Evolutionary conservation across 495 filamentous ascomycete genomes (phyloP), one percentile per base, ranked within the genome.

Genomic region (Penicillium paradoxum): DNA sequence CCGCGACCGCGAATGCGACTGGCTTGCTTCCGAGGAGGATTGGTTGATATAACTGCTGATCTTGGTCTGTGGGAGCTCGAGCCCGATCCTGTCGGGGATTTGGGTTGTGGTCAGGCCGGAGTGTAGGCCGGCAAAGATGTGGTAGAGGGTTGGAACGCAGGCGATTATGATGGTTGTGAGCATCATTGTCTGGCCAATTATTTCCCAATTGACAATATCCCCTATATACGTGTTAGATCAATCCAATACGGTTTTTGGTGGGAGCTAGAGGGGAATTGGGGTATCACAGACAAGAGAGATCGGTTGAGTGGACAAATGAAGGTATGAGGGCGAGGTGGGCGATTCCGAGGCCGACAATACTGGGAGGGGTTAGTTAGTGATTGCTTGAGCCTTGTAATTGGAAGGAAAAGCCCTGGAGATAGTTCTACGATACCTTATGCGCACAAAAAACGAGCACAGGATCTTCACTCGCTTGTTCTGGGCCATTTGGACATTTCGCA

Each of bases 71-170:
- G 51, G 29, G 29, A 64, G 55, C 52, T 67, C 51, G 34, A 53
- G 43, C 24, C 43, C 60, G 39, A 57, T 30, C 4, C 53, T 51
- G 7, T 62, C 56, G 15, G 60, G 54, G 21, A 64, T 49, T 17
- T 63, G 63, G 13, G 61, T 66, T 9, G 67, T 65, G 30, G 62
- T 64, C n/a, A 72, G 56, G 21, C 65, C 65, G 24, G 68, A 70
- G 37, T 69, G 60, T 2, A 72, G 55, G 17, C 66, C 65, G n/a
- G 64, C 63, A 37, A 69, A 62, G n/a, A 72, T 63, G 41, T 65
- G 67, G 51, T 67, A 69, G 21, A 72, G 62, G n/a, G 69, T 67
- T 15, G 69, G 69, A 6, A 72, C 36, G 37, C 67, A 68, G 19
- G 69, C 64, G 25, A 61, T 53, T n/a, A 57, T 63, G 30, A 72